A percentile compares a stretch with the other conserved stretches of the same genome.
These are phyloP conservation scores for Phytopythium chamaehyphon DNA, from an alignment of 352 stramenopile genomes.

Conservation along the genomic window DNA sequence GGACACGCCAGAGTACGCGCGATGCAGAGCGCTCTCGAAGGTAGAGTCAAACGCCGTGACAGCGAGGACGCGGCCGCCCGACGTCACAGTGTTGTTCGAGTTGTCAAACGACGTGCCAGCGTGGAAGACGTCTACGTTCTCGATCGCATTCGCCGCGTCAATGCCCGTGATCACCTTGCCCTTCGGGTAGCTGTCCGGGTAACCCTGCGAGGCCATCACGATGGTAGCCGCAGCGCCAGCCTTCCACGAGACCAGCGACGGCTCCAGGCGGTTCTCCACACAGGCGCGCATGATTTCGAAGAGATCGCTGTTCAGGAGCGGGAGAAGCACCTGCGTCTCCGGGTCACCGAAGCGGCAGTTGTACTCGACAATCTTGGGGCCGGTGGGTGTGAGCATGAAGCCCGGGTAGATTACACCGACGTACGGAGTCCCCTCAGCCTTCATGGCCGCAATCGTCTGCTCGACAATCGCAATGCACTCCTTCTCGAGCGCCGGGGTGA, in stretches of 20 bases:
- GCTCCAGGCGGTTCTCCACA: slow-evolving; percentile 89
- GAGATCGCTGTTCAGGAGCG: slow-evolving; percentile 96
- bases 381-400: slow-evolving; percentile 94
- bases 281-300: slow-evolving; percentile 98
- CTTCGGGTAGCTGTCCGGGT: slow-evolving; percentile 98
- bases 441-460: slow-evolving; percentile 74
- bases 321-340: slow-evolving; percentile 98
- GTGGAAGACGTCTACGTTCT: slow-evolving; percentile 98
- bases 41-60: slow-evolving; percentile 92
- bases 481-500: slow-evolving; percentile 90
- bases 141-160: slow-evolving; percentile 73
- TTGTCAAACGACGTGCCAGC: slow-evolving; percentile 91
- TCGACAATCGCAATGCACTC: slow-evolving; percentile 90
- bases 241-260: slow-evolving; percentile 89
- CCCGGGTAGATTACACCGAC: slow-evolving; percentile 98
- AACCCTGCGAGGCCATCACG: slow-evolving; percentile 95
- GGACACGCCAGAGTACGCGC: slow-evolving; percentile 89
- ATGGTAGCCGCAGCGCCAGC: slow-evolving; percentile 92
- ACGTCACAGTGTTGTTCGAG: slow-evolving; percentile 81
- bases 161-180: slow-evolving; percentile 94
- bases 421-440: slow-evolving; percentile 96
- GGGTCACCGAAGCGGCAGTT: slow-evolving; percentile 99
- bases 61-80: slow-evolving; percentile 95
- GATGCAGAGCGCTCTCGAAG: slow-evolving; percentile 89
- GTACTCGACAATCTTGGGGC: slow-evolving; percentile 98